A percentile compares a stretch with the other conserved stretches of the same genome.
These are phyloP conservation scores for Sphagnurus paluster DNA, from an alignment of 1,284 basidiomycete species.

Conservation along the genomic window DNA sequence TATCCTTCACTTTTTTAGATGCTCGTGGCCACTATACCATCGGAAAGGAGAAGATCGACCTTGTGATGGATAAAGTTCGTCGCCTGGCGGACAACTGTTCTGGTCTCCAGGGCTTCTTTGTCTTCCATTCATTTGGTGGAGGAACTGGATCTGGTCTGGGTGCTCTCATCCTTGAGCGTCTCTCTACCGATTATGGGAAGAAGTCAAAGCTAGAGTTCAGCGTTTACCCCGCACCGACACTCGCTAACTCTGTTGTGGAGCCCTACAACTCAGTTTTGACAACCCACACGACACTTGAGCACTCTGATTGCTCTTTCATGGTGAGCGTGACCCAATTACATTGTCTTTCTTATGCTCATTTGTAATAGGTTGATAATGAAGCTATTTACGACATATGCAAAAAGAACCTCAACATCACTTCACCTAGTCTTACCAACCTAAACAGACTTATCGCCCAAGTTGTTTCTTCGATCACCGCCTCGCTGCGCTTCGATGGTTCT, in stretches of 20 bases:
- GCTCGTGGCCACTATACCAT: constrained; percentile 98
- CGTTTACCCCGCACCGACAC: constrained; percentile 94
- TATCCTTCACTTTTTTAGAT: constrained; percentile 47
- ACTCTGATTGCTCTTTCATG: constrained; percentile 99
- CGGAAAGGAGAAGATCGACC: constrained; percentile 92
- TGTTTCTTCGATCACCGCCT: constrained; percentile 97
- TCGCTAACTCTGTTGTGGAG: constrained; percentile 97
- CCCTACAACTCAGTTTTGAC: constrained; percentile 99
- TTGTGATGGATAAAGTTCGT: constrained; percentile 95
- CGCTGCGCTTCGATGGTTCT: constrained; percentile 96
- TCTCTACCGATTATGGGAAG: constrained; percentile 98
- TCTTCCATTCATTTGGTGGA: constrained; percentile 99
- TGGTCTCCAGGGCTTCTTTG: constrained; percentile 99
- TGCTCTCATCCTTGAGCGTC: constrained; percentile 94
- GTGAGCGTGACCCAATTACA: constrained; percentile 36
- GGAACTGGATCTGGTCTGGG: constrained; percentile 99
- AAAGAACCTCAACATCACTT: constrained; percentile 85
- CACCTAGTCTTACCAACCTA: constrained; percentile 92
- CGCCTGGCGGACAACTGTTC: constrained; percentile 97
- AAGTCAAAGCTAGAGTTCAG: constrained; percentile 99
- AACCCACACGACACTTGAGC: constrained; percentile 98
- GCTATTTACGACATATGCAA: constrained; percentile 99
- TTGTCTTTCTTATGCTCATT: constrained; percentile 9
- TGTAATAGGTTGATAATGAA: constrained; percentile 79
- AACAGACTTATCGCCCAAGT: constrained; percentile 98